Evolutionary conservation across 139 green algal genomes (phyloP).

Genomic region (Asterochloris erici): DNA sequence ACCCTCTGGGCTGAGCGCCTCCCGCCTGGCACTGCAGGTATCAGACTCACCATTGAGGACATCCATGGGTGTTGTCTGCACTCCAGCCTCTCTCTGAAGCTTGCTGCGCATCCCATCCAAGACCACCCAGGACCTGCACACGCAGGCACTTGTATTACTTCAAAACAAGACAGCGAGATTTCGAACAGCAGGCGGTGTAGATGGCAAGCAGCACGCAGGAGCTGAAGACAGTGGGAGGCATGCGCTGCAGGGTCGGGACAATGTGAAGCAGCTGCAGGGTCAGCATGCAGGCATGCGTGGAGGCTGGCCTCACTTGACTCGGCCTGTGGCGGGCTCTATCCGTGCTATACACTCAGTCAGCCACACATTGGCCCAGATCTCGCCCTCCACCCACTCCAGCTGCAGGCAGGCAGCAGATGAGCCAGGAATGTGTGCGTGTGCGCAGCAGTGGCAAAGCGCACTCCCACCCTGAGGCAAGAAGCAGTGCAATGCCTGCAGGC

Average conservation of each 20-base stretch:
- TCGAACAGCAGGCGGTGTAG: not conserved
- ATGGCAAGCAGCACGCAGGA: not conserved
- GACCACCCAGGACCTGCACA: constrained; percentile 17
- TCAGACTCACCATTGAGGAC: constrained; percentile 31
- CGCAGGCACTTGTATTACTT: not conserved
- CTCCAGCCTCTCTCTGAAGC: constrained; percentile 24
- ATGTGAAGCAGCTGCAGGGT: not conserved
- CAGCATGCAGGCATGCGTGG: not conserved
- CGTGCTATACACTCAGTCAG: constrained; percentile 80
- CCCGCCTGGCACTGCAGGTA: not conserved
- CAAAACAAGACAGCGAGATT: not conserved
- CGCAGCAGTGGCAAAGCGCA: no score
- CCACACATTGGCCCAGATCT: constrained; percentile 87
- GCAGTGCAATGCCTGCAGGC: no score
- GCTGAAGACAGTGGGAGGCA: not conserved
- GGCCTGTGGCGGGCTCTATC: constrained; percentile 57
- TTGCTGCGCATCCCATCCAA: constrained; percentile 36
- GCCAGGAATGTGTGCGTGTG: no score
- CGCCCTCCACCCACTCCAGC: constrained; percentile 76
- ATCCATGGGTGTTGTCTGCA: constrained; percentile 48
- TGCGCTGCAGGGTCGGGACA: not conserved
- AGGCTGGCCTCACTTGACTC: constrained; percentile 32
- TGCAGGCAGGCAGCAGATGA: constrained; percentile 23
- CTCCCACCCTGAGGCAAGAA: no score
- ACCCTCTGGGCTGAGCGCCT: not conserved